phyloP scores from a whole-genome alignment of 163 green algal genomes.

The Coccomyxa subellipsoidea region DNA sequence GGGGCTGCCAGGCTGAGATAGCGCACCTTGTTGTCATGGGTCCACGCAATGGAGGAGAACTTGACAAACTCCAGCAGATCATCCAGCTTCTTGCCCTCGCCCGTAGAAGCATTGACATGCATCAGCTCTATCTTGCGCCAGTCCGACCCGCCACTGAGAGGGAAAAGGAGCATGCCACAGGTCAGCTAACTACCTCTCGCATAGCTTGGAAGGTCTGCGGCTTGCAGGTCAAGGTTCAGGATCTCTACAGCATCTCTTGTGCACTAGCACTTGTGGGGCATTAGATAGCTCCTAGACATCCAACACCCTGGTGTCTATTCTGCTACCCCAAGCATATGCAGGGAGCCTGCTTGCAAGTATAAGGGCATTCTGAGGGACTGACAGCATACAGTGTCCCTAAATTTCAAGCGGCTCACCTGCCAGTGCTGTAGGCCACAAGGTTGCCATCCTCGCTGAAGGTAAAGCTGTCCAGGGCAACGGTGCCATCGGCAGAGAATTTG shows the following conservation, averaged over 20 bases:
- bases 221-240: no score
- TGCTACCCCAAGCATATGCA: no score
- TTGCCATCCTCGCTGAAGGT: not conserved
- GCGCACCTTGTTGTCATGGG: constrained; percentile 50
- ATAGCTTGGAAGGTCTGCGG: no score
- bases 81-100: constrained; percentile 39
- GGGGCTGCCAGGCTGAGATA: not conserved
- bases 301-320: no score
- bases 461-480: constrained; percentile 12
- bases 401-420: not conserved
- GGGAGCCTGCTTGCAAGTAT: no score
- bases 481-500: constrained; percentile 69
- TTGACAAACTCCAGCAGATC: constrained; percentile 88
- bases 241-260: no score
- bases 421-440: constrained; percentile 55
- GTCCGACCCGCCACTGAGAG: constrained; percentile 62
- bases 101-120: constrained; percentile 42
- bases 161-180: not conserved
- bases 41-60: constrained; percentile 80
- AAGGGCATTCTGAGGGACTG: no score
- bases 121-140: constrained; percentile 77
- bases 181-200: no score
- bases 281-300: no score
- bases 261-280: no score
- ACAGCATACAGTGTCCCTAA: no score